Conservation (phyloP, 31 red algal species). For the Pterothamnion heteromorphum region DNA sequence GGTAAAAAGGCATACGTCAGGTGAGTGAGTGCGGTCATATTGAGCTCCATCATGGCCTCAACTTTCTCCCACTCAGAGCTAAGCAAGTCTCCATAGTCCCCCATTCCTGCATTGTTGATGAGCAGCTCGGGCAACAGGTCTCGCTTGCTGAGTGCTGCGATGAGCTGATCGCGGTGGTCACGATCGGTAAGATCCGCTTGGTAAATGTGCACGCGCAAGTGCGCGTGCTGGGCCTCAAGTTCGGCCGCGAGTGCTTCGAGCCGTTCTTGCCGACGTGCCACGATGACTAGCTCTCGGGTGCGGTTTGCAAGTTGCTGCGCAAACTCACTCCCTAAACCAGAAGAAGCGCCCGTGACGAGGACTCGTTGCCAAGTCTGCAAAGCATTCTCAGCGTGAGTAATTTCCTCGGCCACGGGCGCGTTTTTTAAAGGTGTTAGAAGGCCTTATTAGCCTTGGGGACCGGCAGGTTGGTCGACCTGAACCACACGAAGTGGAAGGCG, state of each 20-base stretch:
- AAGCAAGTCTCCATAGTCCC: constrained; percentile 54
- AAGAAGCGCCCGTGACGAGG: constrained; percentile 47
- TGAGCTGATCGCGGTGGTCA: not conserved
- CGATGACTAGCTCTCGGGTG: constrained; percentile 14
- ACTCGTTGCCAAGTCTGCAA: too few species aligned
- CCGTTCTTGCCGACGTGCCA: constrained; percentile 15
- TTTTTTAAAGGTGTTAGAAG: too few species aligned
- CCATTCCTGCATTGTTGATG: constrained; percentile 54
- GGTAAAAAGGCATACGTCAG: constrained; percentile 63
- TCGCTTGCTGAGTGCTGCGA: not conserved
- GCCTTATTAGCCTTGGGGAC: too few species aligned
- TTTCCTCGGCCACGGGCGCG: too few species aligned
- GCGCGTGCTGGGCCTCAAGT: not conserved
- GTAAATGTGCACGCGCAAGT: not conserved
- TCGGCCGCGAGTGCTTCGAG: not conserved
- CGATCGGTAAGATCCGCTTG: constrained; percentile 23
- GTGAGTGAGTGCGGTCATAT: constrained; percentile 48
- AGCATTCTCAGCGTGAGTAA: too few species aligned
- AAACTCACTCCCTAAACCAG: constrained; percentile 49
- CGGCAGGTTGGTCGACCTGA: not conserved
- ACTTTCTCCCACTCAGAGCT: constrained; percentile 35
- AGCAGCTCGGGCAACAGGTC: constrained; percentile 40
- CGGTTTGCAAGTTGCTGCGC: not conserved
- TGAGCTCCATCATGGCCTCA: constrained; percentile 61
- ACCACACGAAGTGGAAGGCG: constrained; percentile 13